Evolutionary conservation across 192 early-diverging fungal species (phyloP), one percentile per base, ranked within the genome.

Genomic region (Rhizophagus sp.): DNA sequence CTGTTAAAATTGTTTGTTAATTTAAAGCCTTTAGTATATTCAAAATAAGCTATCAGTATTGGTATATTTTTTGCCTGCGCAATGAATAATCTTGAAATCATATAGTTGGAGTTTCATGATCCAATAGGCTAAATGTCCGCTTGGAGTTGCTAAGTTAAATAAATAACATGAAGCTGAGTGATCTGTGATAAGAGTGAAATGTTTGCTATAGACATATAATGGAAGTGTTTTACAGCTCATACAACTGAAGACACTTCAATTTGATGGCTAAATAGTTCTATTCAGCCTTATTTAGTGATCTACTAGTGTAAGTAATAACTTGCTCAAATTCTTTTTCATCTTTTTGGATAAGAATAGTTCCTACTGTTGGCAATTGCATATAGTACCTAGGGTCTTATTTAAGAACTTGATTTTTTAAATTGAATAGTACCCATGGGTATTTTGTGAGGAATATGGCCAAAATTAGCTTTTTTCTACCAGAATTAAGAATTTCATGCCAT

Each of bases 161-260:
- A 62, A 5, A 19, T 30, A 6, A 62, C 57, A 4, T 12, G 27
- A 39, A 41, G 41, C 61, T 6, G 27, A 36, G 7, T 68, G 27
- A 17, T 68, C 66, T 2, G 66, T 68, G 10, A 68, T 68, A 17
- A 68, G 15, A 3, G 2, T n/a, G 24, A 78, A 49, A 13, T 4
- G 61, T 22, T 22, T 69, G 34, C 62, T 47, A 52, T 10, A 27
- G 47, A 87, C 33, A 39, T 81, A 87, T 27, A 79, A 79, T 78
- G 61, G 73, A 71, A 86, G 0, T 84, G 39, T 25, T 77, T 49
- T 17, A 83, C 68, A 4, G 80, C 83, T n/a, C 75, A 81, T 1
- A 81, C 49, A 9, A 79, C 50, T 2, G 69, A 67, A 79, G 27
- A 39, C 27, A 27, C 52, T 79, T 30, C 19, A 71, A 44, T 62